A percentile compares a stretch with the other conserved stretches of the same genome.
Evolutionary conservation across 345 rosid genomes (phyloP).

Genomic region (Salix purpurea): DNA sequence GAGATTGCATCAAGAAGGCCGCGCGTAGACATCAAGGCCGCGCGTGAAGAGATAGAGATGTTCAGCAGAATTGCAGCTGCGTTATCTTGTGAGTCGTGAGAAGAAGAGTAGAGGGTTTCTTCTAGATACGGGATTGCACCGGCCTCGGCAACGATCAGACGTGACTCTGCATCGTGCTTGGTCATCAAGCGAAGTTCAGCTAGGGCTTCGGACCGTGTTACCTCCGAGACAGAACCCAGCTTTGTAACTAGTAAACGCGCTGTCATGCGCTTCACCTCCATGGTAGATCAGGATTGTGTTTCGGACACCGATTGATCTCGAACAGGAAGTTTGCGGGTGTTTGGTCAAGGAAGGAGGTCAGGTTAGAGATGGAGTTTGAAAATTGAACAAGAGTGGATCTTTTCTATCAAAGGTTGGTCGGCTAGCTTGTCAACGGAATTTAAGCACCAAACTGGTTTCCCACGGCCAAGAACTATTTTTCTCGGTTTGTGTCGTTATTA

Average conservation of each 20-base stretch:
- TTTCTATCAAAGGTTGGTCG: not conserved
- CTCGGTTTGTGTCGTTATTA: not conserved
- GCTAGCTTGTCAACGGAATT: not conserved
- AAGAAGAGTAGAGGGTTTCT: constrained; percentile 71
- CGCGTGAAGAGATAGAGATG: constrained; percentile 67
- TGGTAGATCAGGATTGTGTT: not conserved
- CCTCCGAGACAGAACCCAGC: constrained; percentile 81
- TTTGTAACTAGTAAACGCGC: constrained; percentile 54
- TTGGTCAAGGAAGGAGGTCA: not conserved
- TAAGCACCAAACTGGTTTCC: not conserved
- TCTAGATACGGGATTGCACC: constrained; percentile 82
- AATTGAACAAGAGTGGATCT: not conserved
- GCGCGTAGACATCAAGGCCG: constrained; percentile 69
- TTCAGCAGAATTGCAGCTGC: constrained; percentile 86
- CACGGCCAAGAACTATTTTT: not conserved
- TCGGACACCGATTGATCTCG: not conserved
- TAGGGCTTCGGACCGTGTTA: constrained; percentile 59
- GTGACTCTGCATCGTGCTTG: constrained; percentile 69
- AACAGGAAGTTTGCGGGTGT: not conserved
- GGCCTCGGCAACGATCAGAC: constrained; percentile 58
- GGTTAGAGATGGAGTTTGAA: not conserved
- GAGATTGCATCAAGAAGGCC: constrained; percentile 86
- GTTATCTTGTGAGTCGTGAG: constrained; percentile 63
- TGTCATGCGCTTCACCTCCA: constrained; percentile 74
- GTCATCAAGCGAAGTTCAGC: constrained; percentile 73